These are phyloP conservation scores for Penicillium sp. DNA, from an alignment of 2,329 filamentous ascomycete genomes.

Conservation along the genomic window DNA sequence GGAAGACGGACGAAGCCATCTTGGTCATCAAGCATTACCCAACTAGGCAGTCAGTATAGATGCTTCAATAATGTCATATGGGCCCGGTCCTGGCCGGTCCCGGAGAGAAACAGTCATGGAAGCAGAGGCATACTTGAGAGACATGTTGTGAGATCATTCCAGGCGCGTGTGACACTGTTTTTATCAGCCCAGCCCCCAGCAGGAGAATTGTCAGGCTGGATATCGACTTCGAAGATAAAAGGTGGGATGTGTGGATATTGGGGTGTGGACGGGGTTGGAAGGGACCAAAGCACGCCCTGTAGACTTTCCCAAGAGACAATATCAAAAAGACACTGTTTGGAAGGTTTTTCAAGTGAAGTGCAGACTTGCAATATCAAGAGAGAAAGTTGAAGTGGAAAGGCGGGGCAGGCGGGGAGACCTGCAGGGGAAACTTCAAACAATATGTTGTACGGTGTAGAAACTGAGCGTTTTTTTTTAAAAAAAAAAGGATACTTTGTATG, in stretches of 20 bases:
- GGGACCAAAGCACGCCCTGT: not conserved
- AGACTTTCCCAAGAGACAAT: not conserved
- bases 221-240: not conserved
- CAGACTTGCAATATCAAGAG: not conserved
- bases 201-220: not conserved
- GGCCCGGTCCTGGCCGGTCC: not conserved
- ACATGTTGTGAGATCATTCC: conserved; percentile 18
- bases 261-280: not conserved
- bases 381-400: conserved; percentile 4
- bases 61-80: not conserved
- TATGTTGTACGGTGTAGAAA: not conserved
- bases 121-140: conserved; percentile 38
- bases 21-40: conserved; percentile 83
- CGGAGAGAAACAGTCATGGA: not conserved
- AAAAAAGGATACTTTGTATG: not conserved
- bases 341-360: not conserved
- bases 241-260: not conserved
- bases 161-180: not conserved
- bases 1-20: conserved; percentile 78
- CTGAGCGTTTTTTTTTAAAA: not conserved
- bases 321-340: not conserved
- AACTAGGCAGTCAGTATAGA: conserved; percentile 50
- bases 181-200: not conserved
- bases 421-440: conserved; percentile 1
- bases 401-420: conserved; percentile 23